Evolutionary conservation across 2,329 filamentous ascomycete genomes (phyloP).

Genomic region (Sporothrix variecibatus): DNA sequence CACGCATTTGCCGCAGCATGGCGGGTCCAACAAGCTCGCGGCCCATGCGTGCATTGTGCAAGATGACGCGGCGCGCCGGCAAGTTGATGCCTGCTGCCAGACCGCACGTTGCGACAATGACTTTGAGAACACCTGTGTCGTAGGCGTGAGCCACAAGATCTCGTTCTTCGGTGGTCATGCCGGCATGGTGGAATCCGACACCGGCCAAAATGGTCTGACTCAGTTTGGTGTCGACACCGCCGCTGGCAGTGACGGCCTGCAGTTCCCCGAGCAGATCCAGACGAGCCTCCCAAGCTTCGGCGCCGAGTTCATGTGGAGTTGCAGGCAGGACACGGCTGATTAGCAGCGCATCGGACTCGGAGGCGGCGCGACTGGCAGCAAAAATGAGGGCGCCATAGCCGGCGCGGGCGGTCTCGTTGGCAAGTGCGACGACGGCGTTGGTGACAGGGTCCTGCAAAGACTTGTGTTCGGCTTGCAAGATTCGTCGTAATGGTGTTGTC

Average conservation of each 20-base stretch:
- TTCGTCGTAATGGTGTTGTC: slow-evolving; percentile 47
- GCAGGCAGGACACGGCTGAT: slow-evolving; percentile 67
- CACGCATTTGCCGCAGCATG: slow-evolving; percentile 80
- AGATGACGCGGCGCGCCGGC: slow-evolving; percentile 70
- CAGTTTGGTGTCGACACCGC: slow-evolving; percentile 66
- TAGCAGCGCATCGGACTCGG: slow-evolving; percentile 67
- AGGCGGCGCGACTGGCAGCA: slow-evolving; percentile 67
- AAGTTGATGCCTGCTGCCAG: slow-evolving; percentile 83
- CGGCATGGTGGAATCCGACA: slow-evolving; percentile 72
- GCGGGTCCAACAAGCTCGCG: slow-evolving; percentile 74
- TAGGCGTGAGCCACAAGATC: slow-evolving; percentile 72
- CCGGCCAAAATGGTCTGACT: slow-evolving; percentile 65
- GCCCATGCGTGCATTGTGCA: slow-evolving; percentile 75
- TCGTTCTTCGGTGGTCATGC: slow-evolving; percentile 73
- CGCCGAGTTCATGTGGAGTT: slow-evolving; percentile 46
- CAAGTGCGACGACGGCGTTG: slow-evolving; percentile 70
- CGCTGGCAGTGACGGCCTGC: slow-evolving; percentile 56
- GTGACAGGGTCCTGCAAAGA: slow-evolving; percentile 65
- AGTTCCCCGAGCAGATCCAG: slow-evolving; percentile 67
- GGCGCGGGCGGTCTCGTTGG: slow-evolving; percentile 66
- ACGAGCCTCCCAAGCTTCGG: slow-evolving; percentile 57
- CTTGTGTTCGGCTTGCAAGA: slow-evolving; percentile 59
- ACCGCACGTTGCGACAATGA: slow-evolving; percentile 76
- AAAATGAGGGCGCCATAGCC: slow-evolving; percentile 75
- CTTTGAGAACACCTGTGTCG: slow-evolving; percentile 65